Base-by-base conservation (phyloP, 129 eudicot species). In the Flaveria linearis region DNA sequence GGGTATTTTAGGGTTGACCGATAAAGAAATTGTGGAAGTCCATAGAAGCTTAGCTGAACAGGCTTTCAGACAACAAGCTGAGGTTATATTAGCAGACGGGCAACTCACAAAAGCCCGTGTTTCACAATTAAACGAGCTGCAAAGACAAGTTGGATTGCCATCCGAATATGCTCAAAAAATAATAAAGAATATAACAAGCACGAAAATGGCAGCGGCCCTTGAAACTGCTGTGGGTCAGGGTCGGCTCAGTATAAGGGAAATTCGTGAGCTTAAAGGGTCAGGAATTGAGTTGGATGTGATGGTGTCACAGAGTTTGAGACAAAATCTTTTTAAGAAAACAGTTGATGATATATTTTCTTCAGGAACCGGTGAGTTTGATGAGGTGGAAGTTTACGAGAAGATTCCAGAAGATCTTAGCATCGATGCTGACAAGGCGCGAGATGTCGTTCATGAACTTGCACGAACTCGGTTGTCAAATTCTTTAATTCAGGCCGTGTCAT, bases 341-440 rank as follows among this genome's bases (percentile, higher is more conserved):
- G 79, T 95, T 13, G 96, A 87, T 76, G 88, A 85, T 57, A 85
- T 95, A 51, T 89, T 95, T 78, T 89, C 97, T 26, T 89, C 97
- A 2, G 99, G 99, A 75, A 91, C 99, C 0, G 99, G 99, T 17
- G 99, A 95, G 78, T 91, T 95, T 51, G 91, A 95, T 71, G 96
- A 82, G 50, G 92, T 89, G 70, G 97, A 91, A 74, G 96, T 91
- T 30, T 95, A 87, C 69, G 82, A 89, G 71, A 95, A 89, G 69
- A 89, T 95, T 15, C 99, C 99, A 0, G 79, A 82, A 52, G 97
- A 95, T 85, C 91, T 95, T n/a, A 75, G 82, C 42, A 91, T 95
- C 15, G 72, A 84, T 78, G 81, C 78, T 17, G 90, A 73, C 25
- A 95, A 89, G 82, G 96, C 99, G 22, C 86, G 84, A 80, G 76